Evolutionary conservation across 129 eudicot species (phyloP).

Genomic region (Helichrysum umbraculigerum): DNA sequence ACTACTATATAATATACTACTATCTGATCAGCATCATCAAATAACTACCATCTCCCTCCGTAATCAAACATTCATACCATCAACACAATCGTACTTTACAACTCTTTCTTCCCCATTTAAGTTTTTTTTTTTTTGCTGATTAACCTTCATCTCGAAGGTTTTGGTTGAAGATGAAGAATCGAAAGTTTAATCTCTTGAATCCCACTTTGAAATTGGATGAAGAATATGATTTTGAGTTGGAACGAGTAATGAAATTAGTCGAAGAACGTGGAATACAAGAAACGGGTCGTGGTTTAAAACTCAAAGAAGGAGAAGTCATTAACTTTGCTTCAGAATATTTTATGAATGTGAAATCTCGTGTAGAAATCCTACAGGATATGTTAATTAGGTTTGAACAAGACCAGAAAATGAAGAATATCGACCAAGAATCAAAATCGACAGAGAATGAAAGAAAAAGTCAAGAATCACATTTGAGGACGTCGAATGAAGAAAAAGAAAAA

Average conservation of each 20-base stretch:
- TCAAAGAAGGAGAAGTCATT: background rate
- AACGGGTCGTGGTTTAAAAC: background rate
- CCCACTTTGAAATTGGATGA: background rate
- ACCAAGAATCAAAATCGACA: background rate
- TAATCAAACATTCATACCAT: background rate
- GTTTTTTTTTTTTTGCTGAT: background rate
- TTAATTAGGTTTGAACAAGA: background rate
- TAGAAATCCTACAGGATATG: background rate
- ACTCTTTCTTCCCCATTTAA: background rate
- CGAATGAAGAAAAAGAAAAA: background rate
- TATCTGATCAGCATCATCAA: background rate
- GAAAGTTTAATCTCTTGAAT: background rate
- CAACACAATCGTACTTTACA: background rate
- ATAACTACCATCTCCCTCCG: background rate
- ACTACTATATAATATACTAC: too few species aligned
- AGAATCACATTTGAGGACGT: background rate
- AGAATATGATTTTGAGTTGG: background rate
- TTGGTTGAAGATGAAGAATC: background rate
- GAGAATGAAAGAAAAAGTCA: background rate
- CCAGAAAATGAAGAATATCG: background rate
- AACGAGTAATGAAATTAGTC: background rate
- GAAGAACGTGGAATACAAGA: background rate
- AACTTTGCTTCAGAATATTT: background rate
- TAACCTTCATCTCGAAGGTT: constrained; percentile 6
- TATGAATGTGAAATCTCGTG: background rate